Evolutionary conservation across 106 monocot genomes (phyloP), one percentile per base, ranked within the genome.

Genomic region (Hemerocallis citrina): DNA sequence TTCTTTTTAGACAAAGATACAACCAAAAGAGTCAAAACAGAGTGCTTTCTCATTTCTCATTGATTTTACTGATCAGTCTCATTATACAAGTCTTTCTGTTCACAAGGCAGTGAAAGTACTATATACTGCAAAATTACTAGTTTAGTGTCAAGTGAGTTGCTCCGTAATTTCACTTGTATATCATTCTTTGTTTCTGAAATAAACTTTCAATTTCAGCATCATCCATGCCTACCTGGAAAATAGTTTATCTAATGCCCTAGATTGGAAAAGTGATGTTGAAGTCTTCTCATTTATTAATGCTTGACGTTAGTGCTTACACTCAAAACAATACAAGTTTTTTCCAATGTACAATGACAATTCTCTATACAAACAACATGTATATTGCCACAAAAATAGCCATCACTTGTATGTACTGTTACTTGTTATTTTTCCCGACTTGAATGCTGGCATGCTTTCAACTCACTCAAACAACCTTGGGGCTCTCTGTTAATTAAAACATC

Each of bases 401-500:
- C 20, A 55, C 32, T 33, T 55, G n/a, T n/a, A n/a, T 27, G 55
- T 7, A 55, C 29, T 32, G 31, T 36, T 58, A n/a, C n/a, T n/a
- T n/a, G n/a, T 19, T 28, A 28, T 13, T 27, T 23, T 52, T 28
- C 51, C 9, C 28, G 31, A 54, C 54, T 54, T 54, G n/a, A 46
- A 54, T 54, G 54, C 31, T 60, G 12, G 31, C 37, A 40, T 24
- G 59, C 59, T 60, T 60, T 60, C 59, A 60, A 40, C 24, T 60
- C 39, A 60, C 59, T 60, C 59, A 14, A 60, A 31, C 59, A 25
- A 17, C 36, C 57, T 36, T 20, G 27, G 34, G 57, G 8, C 16
- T 20, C 33, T 34, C 14, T 35, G 33, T 35, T 57, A 5, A 6
- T 40, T 12, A 60, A 24, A 60, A 60, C 34, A 14, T 60, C 59